Percentiles rank a stretch among this genome's conserved stretches.
Evolutionary conservation across 2,329 filamentous ascomycete genomes (phyloP).

Genomic region (Paraconiothyrium sp.): DNA sequence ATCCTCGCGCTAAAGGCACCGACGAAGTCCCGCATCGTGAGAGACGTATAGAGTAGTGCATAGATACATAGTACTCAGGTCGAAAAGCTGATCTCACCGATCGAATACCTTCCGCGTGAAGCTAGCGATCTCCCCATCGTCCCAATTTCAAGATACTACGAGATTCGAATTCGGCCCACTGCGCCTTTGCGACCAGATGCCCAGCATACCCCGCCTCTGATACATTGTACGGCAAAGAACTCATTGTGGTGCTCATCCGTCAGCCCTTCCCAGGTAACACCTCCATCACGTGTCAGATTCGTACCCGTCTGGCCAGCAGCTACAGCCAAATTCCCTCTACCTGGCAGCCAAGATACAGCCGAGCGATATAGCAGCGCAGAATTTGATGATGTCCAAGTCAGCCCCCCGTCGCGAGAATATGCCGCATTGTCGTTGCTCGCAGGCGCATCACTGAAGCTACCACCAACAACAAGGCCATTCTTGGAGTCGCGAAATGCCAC

Average conservation of each 20-base stretch:
- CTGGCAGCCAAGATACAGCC: conserved; percentile 7
- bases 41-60: background rate
- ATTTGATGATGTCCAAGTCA: conserved; percentile 2
- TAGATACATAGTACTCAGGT: background rate
- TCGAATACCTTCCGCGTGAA: background rate
- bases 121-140: background rate
- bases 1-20: conserved; percentile 35
- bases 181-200: conserved; percentile 10
- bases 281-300: conserved; percentile 6
- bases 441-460: conserved; percentile 6
- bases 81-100: background rate
- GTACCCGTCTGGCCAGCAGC: conserved; percentile 10
- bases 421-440: conserved; percentile 7
- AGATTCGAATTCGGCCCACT: background rate
- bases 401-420: conserved; percentile 3
- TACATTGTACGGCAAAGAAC: conserved; percentile 9
- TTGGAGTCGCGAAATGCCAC: background rate
- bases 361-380: conserved; percentile 3
- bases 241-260: conserved; percentile 4
- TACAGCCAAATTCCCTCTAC: background rate
- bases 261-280: conserved; percentile 2
- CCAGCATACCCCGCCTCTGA: conserved; percentile 3
- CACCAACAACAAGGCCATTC: conserved; percentile 8
- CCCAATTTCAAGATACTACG: background rate
- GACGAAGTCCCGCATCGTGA: conserved; percentile 1